A percentile compares a stretch with the other conserved stretches of the same genome.
These are phyloP conservation scores for Ustulina deusta DNA, from an alignment of 2,329 filamentous ascomycete genomes.

Conservation along the genomic window DNA sequence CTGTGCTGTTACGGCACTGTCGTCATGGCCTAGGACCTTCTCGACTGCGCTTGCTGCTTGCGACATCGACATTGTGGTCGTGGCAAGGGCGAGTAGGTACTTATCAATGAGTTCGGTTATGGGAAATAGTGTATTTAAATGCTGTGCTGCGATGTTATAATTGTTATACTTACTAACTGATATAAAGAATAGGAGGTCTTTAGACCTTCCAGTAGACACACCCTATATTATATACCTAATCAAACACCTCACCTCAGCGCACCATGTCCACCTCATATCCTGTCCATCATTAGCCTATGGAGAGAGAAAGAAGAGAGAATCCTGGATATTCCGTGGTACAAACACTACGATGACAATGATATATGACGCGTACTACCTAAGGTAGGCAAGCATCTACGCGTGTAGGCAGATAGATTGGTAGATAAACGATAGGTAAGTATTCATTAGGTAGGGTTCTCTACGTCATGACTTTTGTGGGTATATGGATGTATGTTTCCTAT, in stretches of 20 bases:
- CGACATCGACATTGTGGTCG: constrained; percentile 63
- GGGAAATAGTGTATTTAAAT: not conserved
- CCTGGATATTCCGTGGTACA: not conserved
- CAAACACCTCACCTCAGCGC: not conserved
- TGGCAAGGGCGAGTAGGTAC: not conserved
- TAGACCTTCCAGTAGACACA: not conserved
- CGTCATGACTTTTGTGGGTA: constrained; percentile 14
- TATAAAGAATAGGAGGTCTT: not conserved
- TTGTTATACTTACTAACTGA: not conserved
- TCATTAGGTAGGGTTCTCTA: not conserved
- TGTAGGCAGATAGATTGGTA: not conserved
- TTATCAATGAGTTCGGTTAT: not conserved
- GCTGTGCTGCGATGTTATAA: not conserved
- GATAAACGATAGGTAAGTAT: not conserved
- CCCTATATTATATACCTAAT: not conserved
- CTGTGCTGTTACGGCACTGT: constrained; percentile 73
- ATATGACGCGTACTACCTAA: constrained; percentile 14
- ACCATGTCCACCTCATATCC: constrained; percentile 22
- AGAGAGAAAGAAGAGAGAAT: not conserved
- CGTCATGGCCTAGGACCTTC: constrained; percentile 74
- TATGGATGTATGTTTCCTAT: too few species aligned
- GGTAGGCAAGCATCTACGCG: not conserved
- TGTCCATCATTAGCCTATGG: not conserved
- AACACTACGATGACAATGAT: not conserved
- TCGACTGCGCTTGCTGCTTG: constrained; percentile 77